A percentile compares a stretch with the other conserved stretches of the same genome.
phyloP scores from a whole-genome alignment of 495 filamentous ascomycete genomes.

The Mytilinidion resinicola region DNA sequence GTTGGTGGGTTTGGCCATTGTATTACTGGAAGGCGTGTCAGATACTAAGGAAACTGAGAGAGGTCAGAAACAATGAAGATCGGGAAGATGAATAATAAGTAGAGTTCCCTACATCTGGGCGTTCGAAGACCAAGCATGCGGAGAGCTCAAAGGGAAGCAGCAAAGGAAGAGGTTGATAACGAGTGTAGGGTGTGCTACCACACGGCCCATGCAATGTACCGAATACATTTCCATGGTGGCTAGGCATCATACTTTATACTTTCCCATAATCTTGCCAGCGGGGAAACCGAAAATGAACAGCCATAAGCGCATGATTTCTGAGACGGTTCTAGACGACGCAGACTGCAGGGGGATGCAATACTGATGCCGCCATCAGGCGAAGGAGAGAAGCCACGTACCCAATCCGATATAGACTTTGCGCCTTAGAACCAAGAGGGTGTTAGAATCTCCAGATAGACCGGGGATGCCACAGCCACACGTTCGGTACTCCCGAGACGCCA shows the following conservation, averaged over 20 bases:
- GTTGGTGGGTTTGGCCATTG: neutral
- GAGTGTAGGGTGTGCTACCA: neutral
- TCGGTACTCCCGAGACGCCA: neutral
- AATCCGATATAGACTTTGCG: neutral
- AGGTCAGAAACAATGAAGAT: neutral
- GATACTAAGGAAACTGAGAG: neutral
- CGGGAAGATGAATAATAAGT: neutral
- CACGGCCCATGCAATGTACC: neutral
- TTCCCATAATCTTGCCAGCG: neutral
- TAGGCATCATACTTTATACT: neutral
- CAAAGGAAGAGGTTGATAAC: constrained; percentile 11
- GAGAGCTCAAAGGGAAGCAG: constrained; percentile 2
- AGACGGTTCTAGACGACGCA: neutral
- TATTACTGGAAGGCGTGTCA: neutral
- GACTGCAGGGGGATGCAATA: neutral
- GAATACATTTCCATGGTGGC: neutral
- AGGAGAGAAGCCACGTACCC: neutral
- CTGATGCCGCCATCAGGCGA: neutral
- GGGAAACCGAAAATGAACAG: too few relatives aligned
- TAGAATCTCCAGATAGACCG: neutral
- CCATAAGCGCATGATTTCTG: neutral
- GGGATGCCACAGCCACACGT: neutral
- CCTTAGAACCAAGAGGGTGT: neutral
- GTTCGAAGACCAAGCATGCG: neutral
- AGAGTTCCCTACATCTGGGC: neutral